Evolutionary conservation across 2,329 filamentous ascomycete genomes (phyloP), one percentile per base, ranked within the genome.

Genomic region (Chalaropsis ovoidea): DNA sequence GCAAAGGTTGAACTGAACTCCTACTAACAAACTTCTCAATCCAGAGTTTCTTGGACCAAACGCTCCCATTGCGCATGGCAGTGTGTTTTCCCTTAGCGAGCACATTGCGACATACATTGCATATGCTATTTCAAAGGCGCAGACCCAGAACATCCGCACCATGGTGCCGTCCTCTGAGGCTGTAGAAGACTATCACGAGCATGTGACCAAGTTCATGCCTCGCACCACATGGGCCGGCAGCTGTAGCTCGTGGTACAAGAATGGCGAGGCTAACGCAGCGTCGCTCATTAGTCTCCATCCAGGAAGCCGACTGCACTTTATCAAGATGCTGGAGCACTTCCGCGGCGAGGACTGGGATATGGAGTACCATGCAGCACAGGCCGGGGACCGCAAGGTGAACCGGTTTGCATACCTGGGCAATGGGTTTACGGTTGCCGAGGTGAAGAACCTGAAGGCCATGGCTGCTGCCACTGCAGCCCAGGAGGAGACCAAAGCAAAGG

Each of bases 281-380:
- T 76, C 77, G 0, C 79, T 82, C 24, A 78, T 75, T 5, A 79
- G 78, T 2, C 71, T 82, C 58, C 79, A 82, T 68, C 79, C 80
- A 0, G 80, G 80, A 4, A 79, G 78, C 69, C 74, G 79, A 31
- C 73, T 79, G 63, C 79, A 82, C 70, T 81, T 81, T 71, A 78
- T 81, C 70, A 77, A 80, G 68, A 81, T 81, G 78, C 74, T 83
- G 24, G 77, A 79, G 69, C 70, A 71, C 7, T 77, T 82, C 67
- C 73, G 80, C 47, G 77, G 77, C 19, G 81, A 82, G 71, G 78
- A 83, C 69, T 83, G 77, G 74, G 80, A 82, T 58, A 82, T 80
- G 69, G 74, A 77, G 24, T 79, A 80, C 52, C 74, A 77, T 35
- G 47, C 45, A 3, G 43, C 49, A 17, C 64, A 41, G 10, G 64